Base-by-base conservation (phyloP, 306 rosid species). In the Medicago lupulina region DNA sequence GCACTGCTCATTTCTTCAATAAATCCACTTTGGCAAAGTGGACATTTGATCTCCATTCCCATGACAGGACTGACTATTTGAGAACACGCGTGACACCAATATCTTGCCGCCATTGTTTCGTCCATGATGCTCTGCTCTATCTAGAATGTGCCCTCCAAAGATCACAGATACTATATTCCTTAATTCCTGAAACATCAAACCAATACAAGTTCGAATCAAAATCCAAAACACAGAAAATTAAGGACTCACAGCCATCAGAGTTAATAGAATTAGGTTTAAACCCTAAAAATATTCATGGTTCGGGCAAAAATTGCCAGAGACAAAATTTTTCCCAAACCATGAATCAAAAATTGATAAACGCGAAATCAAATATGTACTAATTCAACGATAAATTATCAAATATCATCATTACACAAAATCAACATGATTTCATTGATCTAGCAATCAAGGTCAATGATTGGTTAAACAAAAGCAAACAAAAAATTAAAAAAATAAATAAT, bases 31-130 rank as follows among this genome's bases (percentile, higher is more conserved):
- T 71, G 90, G 81, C 93, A 92, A 71, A 82, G 65, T 13, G 97
- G 90, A 83, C 96, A 92, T 79, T 84, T 89, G 36, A 89, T 85
- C 79, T 84, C 93, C 11, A 58, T 65, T 68, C 86, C 93, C 83
- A 85, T 61, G 66, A 86, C 51, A 39, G 95, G 97, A 84, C 73
- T 71, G 31, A 92, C 87, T 74, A 70, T 81, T 78, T 88, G 86
- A 53, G 82, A 73, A 62, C 97, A 92, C 83, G 2, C 31, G 58
- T 92, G 61, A 74, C 97, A 92, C 96, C 96, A 89, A 79, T 92
- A 87, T 78, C 93, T 84, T 17, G 83, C 75, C n/a, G 83, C 84
- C 62, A 75, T 84, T 41, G 82, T 69, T 85, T 84, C 89, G 53
- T 89, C 97, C 96, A 88, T 85, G n/a, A n/a, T n/a, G n/a, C n/a